phyloP scores from a whole-genome alignment of 257 asterid genomes.

The Handroanthus guayacan region DNA sequence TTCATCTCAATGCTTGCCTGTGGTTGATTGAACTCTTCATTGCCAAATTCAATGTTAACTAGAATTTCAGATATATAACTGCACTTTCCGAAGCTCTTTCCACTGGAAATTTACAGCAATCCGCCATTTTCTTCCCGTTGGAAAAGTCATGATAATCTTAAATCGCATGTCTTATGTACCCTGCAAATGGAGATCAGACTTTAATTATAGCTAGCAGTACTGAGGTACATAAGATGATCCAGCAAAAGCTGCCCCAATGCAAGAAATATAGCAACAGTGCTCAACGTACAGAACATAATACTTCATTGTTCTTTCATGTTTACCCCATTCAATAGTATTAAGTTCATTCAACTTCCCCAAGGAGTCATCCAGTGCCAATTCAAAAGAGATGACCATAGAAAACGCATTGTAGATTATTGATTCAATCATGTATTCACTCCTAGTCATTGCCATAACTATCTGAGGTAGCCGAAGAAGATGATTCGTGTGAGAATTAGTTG shows the following conservation, averaged over 20 bases:
- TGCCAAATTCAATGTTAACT: not conserved
- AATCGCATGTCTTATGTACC: not conserved
- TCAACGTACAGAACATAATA: not conserved
- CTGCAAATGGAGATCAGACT: constrained; percentile 33
- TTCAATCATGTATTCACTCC: not conserved
- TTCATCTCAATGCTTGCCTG: not conserved
- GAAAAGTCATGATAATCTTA: not conserved
- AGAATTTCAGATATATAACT: not conserved
- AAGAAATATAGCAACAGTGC: not conserved
- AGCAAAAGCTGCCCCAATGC: not conserved
- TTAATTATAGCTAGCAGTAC: too few species aligned
- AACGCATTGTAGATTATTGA: not conserved
- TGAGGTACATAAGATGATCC: too few species aligned
- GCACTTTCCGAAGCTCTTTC: constrained; percentile 21
- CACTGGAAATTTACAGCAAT: not conserved
- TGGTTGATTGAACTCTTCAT: not conserved
- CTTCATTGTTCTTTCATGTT: not conserved
- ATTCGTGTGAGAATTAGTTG: not conserved
- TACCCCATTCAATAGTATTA: not conserved
- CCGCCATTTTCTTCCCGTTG: not conserved
- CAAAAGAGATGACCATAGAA: not conserved
- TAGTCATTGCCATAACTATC: not conserved
- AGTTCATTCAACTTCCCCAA: too few species aligned
- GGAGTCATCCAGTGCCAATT: not conserved
- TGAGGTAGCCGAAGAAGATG: not conserved